Evolutionary conservation across 129 eudicot species (phyloP).

Genomic region (Glebionis coronaria): DNA sequence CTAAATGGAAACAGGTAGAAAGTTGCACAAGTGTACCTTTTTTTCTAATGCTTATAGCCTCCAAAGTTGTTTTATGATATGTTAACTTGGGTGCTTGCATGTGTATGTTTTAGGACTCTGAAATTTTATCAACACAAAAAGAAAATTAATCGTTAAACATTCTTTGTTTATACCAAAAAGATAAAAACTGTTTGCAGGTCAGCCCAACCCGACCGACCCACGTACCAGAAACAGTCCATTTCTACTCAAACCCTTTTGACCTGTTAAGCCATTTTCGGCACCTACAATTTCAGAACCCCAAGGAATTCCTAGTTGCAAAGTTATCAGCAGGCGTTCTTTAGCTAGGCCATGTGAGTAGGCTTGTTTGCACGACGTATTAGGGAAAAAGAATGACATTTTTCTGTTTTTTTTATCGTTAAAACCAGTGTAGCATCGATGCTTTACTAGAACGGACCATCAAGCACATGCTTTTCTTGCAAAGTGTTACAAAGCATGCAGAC

Average conservation of each 20-base stretch:
- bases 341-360: not conserved
- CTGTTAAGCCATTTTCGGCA: not conserved
- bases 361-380: not conserved
- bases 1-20: not conserved
- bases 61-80: not conserved
- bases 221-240: not conserved
- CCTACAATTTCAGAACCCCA: conserved; percentile 3
- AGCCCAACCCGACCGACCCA: not conserved
- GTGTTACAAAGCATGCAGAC: conserved; percentile 84
- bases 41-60: not conserved
- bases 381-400: not conserved
- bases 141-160: too few relatives aligned
- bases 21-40: not conserved
- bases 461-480: conserved; percentile 95
- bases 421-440: conserved; percentile 97
- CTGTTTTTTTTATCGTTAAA: not conserved
- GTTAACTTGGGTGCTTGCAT: too few relatives aligned
- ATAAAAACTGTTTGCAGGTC: not conserved
- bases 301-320: not conserved
- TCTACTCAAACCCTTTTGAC: not conserved
- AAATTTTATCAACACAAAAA: too few relatives aligned
- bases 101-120: too few relatives aligned
- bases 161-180: too few relatives aligned
- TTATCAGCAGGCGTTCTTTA: not conserved
- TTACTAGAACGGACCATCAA: conserved; percentile 90